A percentile compares a stretch with the other conserved stretches of the same genome.
Conservation (phyloP, 2,329 filamentous ascomycete species). For the Stemphylium vesicarium region DNA sequence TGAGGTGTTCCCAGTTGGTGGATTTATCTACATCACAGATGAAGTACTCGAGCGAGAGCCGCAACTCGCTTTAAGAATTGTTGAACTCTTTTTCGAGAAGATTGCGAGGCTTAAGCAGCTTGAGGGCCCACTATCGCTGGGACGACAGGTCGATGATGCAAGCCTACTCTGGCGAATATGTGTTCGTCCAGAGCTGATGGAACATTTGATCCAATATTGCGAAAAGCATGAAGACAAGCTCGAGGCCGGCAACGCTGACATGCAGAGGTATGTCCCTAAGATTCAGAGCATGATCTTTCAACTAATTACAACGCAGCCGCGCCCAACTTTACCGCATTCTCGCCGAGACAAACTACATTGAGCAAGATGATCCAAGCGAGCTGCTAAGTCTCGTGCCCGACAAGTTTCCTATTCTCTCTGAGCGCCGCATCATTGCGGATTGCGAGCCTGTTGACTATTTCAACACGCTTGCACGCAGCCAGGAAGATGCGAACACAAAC, state of each 20-base stretch:
- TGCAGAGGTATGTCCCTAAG: slow-evolving; percentile 18
- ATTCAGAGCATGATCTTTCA: not conserved
- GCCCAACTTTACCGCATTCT: slow-evolving; percentile 37
- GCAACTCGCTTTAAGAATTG: slow-evolving; percentile 43
- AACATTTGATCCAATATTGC: slow-evolving; percentile 29
- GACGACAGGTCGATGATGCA: slow-evolving; percentile 28
- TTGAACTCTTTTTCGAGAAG: slow-evolving; percentile 44
- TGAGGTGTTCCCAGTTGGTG: slow-evolving; percentile 48
- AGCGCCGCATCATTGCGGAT: slow-evolving; percentile 28
- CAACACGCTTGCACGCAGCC: slow-evolving; percentile 22
- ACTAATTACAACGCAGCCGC: slow-evolving; percentile 19
- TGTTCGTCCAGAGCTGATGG: slow-evolving; percentile 41
- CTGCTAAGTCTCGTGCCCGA: slow-evolving; percentile 23
- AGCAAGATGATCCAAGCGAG: slow-evolving; percentile 27
- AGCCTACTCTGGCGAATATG: slow-evolving; percentile 42
- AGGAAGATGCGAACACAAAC: slow-evolving; percentile 30
- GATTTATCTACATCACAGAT: slow-evolving; percentile 53
- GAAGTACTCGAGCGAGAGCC: slow-evolving; percentile 51
- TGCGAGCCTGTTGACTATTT: slow-evolving; percentile 33
- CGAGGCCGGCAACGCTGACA: slow-evolving; percentile 22
- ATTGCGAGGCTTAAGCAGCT: slow-evolving; percentile 28
- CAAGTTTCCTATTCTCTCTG: slow-evolving; percentile 41
- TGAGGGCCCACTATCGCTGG: slow-evolving; percentile 18
- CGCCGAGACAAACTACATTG: slow-evolving; percentile 27
- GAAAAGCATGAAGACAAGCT: slow-evolving; percentile 26